Evolutionary conservation across 768 basidiomycete species (phyloP), one percentile per base, ranked within the genome.

Genomic region (Naganishia onofrii): DNA sequence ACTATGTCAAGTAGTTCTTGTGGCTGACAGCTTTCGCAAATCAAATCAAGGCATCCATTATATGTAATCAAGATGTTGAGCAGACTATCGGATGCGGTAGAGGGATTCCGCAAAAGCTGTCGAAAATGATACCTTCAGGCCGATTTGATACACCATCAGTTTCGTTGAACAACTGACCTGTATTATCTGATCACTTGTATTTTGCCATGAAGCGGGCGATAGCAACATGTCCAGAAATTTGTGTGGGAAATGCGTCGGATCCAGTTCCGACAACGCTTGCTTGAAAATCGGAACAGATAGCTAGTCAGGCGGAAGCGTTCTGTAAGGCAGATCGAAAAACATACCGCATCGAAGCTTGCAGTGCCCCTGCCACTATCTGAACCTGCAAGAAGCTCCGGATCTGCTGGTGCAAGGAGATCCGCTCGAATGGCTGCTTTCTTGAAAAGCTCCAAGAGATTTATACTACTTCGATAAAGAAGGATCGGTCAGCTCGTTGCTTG

Each of bases 171-270:
- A 12, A 63, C 60, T 63, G 23, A 63, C 60, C n/a, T 44, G 36
- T 26, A 29, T 26, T 23, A 63, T 10, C 9, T 63, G 23, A 13
- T 63, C 6, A 29, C 19, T 42, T 4, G 23, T 12, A 29, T 7
- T 26, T 26, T 26, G 60, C 60, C 60, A 63, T n/a, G 38, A 26
- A 17, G 21, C 42, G 15, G 60, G 60, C 15, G 60, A 63, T 26
- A 63, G 10, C 21, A 63, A 21, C 12, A 44, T 13, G 36, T 63
- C 42, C 12, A 63, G 46, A 42, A 63, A 63, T 46, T 28, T 13
- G 23, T 10, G 23, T 7, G 60, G 38, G 19, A 63, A 63, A 8
- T 29, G 60, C 12, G 21, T 44, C 9, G 28, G 38, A 26, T 63
- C 60, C 38, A 42, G 26, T 17, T 63, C 28, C 23, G 26, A 26